These are phyloP conservation scores for Lodderomyces metapsilosis DNA, from an alignment of 1,139 yeast genomes.

Conservation along the genomic window DNA sequence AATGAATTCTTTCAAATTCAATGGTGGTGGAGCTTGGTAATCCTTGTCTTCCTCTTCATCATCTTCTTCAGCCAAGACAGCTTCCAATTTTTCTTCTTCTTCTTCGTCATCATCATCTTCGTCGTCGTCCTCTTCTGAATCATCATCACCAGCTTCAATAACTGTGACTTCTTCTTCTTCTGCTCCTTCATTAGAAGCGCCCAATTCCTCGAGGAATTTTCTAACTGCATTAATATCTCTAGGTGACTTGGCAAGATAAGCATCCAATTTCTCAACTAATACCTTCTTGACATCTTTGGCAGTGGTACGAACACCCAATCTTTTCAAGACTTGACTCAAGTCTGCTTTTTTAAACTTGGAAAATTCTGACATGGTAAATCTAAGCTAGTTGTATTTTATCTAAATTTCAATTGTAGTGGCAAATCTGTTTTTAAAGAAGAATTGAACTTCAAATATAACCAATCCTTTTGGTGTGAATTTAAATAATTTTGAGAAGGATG, in stretches of 20 bases:
- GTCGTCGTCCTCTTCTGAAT: conserved; percentile 22
- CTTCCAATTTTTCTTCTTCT: conserved; percentile 25
- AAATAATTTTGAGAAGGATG: not conserved
- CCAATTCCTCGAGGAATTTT: conserved; percentile 22
- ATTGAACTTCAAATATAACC: not conserved
- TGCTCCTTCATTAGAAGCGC: conserved; percentile 8
- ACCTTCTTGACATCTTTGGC: conserved; percentile 45
- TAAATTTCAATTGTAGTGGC: too few species aligned
- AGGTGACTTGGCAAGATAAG: conserved; percentile 34
- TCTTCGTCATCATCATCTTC: conserved; percentile 25
- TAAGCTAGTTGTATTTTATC: too few species aligned
- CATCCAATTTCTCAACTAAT: conserved; percentile 42
- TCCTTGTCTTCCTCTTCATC: conserved; percentile 31
- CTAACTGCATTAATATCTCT: conserved; percentile 35
- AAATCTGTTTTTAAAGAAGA: too few species aligned
- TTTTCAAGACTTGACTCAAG: conserved; percentile 33
- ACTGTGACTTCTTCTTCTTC: conserved; percentile 20
- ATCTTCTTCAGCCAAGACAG: conserved; percentile 24
- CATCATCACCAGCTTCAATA: conserved; percentile 21
- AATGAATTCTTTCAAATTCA: conserved; percentile 37
- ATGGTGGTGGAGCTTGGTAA: conserved; percentile 40
- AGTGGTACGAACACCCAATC: conserved; percentile 33
- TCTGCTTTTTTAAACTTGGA: conserved; percentile 31
- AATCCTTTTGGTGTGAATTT: too few species aligned
- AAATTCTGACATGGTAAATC: conserved; percentile 12